Base-by-base conservation (phyloP, 1,139 yeast species). In the Blastobotrys raffinosifermentans region DNA sequence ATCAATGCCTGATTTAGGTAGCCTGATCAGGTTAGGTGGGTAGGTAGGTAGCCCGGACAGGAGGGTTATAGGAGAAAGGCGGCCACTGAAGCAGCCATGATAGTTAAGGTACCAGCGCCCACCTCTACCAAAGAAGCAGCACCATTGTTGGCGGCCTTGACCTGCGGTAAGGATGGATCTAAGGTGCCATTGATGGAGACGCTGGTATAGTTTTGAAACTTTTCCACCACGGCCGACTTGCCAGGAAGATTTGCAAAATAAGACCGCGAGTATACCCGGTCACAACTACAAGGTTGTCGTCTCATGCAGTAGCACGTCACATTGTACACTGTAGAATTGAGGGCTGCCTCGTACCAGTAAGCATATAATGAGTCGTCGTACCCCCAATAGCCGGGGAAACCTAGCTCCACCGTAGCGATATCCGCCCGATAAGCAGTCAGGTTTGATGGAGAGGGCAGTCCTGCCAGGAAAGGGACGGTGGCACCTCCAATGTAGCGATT, bases 311-410 rank as follows among this genome's bases (percentile, higher is more conserved):
- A 32, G 19, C 35, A 32, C 4, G 21, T 18, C 19, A 32, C 29
- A 4, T 11, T 7, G 8, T 22, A 25, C 4, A 8, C 10, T 16
- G 35, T 32, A n/a, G 11, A 5, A 15, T 32, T 32, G 19, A 32
- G 19, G 19, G 8, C 16, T 10, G 11, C 14, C 5, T 32, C 9
- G 19, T 32, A 32, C 14, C 23, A 19, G 16, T 32, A 32, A 10
- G 4, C 7, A 15, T 23, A 32, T 8, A 23, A 11, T 9, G 22
- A 16, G 9, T 15, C 11, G 17, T 32, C 27, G 21, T 19, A n/a
- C 6, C 35, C 35, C 35, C 35, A 32, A 32, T 21, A 15, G 5
- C 35, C 35, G 5, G 35, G 35, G 19, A 32, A 32, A 16, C 18
- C 20, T 7, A n/a, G 3, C 19, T 32, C 20, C 9, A 32, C 35